These are phyloP conservation scores for Alternaria atra DNA, from an alignment of 2,329 filamentous ascomycete species.

Conservation along the genomic window DNA sequence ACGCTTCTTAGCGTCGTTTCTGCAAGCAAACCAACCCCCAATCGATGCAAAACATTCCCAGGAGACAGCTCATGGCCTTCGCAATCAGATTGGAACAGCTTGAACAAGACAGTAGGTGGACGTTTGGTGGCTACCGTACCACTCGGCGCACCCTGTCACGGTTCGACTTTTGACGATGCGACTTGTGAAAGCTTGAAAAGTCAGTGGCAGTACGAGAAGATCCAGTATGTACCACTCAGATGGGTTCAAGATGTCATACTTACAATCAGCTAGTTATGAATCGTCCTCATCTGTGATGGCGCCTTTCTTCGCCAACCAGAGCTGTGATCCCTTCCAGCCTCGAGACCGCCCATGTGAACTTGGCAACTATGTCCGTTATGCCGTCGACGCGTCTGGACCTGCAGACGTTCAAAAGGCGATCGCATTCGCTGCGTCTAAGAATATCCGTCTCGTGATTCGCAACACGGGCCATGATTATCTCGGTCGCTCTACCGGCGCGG, in stretches of 20 bases:
- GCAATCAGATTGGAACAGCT: slow-evolving; percentile 20
- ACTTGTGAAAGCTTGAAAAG: slow-evolving; percentile 23
- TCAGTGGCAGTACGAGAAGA: slow-evolving; percentile 25
- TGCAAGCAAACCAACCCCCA: slow-evolving; percentile 5
- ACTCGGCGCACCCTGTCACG: slow-evolving; percentile 32
- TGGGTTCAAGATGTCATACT: not conserved
- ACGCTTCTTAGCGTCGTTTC: slow-evolving; percentile 12
- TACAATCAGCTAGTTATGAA: slow-evolving; percentile 16
- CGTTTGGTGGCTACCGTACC: slow-evolving; percentile 32
- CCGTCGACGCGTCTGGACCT: slow-evolving; percentile 26
- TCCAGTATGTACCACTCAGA: slow-evolving; percentile 16
- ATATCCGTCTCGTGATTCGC: slow-evolving; percentile 40
- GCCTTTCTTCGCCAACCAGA: slow-evolving; percentile 35
- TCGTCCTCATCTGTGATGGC: slow-evolving; percentile 38
- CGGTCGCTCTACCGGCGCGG: slow-evolving; percentile 28
- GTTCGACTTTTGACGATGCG: slow-evolving; percentile 20
- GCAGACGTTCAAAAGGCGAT: slow-evolving; percentile 26
- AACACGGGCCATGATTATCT: slow-evolving; percentile 45
- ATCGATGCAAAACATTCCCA: slow-evolving; percentile 34
- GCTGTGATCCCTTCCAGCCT: slow-evolving; percentile 33
- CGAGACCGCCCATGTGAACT: slow-evolving; percentile 27
- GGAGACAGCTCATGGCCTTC: slow-evolving; percentile 35
- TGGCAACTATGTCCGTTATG: slow-evolving; percentile 34
- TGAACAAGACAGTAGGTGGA: slow-evolving; percentile 31
- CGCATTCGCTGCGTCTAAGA: slow-evolving; percentile 31